Base-by-base conservation (phyloP, 768 basidiomycete genomes). In the Panaeolus cyanescens region DNA sequence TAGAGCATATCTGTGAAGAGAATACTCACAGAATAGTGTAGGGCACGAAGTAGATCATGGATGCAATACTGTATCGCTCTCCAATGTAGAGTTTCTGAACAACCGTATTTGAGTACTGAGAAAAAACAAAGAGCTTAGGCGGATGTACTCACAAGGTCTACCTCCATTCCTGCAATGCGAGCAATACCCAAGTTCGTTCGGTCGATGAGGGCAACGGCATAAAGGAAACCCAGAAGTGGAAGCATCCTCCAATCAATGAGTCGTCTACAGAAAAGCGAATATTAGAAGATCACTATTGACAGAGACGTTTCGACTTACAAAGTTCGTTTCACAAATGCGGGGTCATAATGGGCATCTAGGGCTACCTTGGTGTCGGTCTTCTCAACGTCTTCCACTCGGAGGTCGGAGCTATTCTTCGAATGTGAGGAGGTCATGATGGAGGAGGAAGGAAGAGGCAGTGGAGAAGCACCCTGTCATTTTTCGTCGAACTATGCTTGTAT, bases 11-110 rank as follows among this genome's bases (percentile, higher is more conserved):
- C 62, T 55, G 19, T n/a, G 34, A 7, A 22, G 28, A n/a, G n/a
- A n/a, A n/a, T n/a, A 76, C 63, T 50, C 57, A 77, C 77, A 78
- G 61, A n/a, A 78, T 58, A 42, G 73, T 73, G 59, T 76, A 75
- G 4, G 77, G 77, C 34, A 74, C 62, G 56, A 76, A 78, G 57
- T 74, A 77, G 37, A 77, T 64, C 61, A 72, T 71, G 12, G 75
- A 70, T 1, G 68, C 71, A 50, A 77, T 75, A 54, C 70, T 73
- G 65, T 72, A 78, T 1, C 77, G 68, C 17, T 67, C 67, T 20
- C 74, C 76, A 37, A 74, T 62, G 19, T 65, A 37, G 19, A 77
- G 69, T 57, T 66, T 59, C 75, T 76, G 31, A 73, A 74, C 59
- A 74, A 74, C 7, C 64, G 65, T 13, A 72, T 25, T 62, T 65